A percentile compares a stretch with the other conserved stretches of the same genome.
Evolutionary conservation across 2,329 filamentous ascomycete species (phyloP).

Genomic region (Talaromyces sp.): DNA sequence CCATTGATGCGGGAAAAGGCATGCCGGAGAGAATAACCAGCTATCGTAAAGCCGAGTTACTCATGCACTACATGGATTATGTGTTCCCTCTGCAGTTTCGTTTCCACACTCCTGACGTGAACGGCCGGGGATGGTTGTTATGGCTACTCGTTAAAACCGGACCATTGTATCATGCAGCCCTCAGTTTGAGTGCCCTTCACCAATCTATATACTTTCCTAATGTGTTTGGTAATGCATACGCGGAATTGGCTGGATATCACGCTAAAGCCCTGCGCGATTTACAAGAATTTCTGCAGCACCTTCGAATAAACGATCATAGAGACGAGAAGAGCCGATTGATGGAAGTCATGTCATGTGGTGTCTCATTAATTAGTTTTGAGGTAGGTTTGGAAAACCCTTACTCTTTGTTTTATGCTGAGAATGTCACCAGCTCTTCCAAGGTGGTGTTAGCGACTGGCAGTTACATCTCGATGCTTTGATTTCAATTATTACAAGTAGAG

Average conservation of each 20-base stretch:
- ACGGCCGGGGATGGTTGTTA: constrained; percentile 13
- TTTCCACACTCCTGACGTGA: constrained; percentile 9
- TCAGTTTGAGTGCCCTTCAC: constrained; percentile 15
- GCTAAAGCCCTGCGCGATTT: constrained; percentile 12
- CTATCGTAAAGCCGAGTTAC: constrained; percentile 14
- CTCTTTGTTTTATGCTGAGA: neutral
- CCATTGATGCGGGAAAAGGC: neutral
- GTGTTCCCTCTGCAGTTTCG: constrained; percentile 17
- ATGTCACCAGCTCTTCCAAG: constrained; percentile 12
- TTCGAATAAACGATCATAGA: constrained; percentile 1
- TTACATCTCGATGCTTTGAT: constrained; percentile 14
- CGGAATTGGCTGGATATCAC: constrained; percentile 14
- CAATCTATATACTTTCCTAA: constrained; percentile 10
- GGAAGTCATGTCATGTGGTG: constrained; percentile 14
- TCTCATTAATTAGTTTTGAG: constrained; percentile 16
- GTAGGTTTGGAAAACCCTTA: neutral
- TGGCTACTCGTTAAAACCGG: constrained; percentile 13
- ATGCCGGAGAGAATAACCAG: neutral
- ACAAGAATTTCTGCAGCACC: constrained; percentile 11
- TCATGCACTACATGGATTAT: constrained; percentile 16
- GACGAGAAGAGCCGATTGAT: constrained; percentile 9
- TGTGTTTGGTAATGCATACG: constrained; percentile 6
- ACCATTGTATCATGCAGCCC: constrained; percentile 14
- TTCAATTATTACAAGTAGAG: constrained; percentile 7
- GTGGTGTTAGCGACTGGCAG: constrained; percentile 16